A percentile compares a stretch with the other conserved stretches of the same genome.
phyloP scores from a whole-genome alignment of 805 yeast genomes.

The Grigorovia transvaalensis region DNA sequence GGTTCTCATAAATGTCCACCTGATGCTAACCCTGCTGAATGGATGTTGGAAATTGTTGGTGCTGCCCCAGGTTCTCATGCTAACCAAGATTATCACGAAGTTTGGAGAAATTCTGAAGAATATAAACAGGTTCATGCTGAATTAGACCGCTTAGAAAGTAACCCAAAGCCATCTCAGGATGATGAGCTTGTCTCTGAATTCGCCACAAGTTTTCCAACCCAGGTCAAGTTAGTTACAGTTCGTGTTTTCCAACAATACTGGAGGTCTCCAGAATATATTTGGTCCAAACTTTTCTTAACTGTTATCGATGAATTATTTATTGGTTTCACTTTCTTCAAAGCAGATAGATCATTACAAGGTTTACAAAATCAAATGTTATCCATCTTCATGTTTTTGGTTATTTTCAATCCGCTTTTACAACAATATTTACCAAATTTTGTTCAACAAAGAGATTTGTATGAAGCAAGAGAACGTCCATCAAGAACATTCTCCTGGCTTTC shows the following conservation, averaged over 20 bases:
- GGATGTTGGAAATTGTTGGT: conserved; percentile 84
- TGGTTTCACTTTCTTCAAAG: conserved; percentile 67
- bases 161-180: conserved; percentile 32
- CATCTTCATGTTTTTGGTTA: conserved; percentile 54
- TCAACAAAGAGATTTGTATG: conserved; percentile 54
- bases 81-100: conserved; percentile 60
- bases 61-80: conserved; percentile 77
- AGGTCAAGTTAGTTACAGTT: conserved; percentile 36
- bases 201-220: conserved; percentile 36
- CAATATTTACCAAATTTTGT: conserved; percentile 57
- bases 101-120: conserved; percentile 66
- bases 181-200: conserved; percentile 31
- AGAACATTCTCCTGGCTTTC: conserved; percentile 60
- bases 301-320: conserved; percentile 50
- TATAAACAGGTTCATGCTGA: conserved; percentile 48
- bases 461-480: conserved; percentile 65
- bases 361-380: conserved; percentile 78
- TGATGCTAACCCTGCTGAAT: conserved; percentile 78
- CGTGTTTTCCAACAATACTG: conserved; percentile 58
- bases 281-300: conserved; percentile 49
- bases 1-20: conserved; percentile 62
- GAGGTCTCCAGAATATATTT: conserved; percentile 55
- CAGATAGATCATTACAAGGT: conserved; percentile 53
- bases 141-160: conserved; percentile 53
- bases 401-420: conserved; percentile 46